phyloP scores from a whole-genome alignment of 2,329 filamentous ascomycete genomes.

The Celoporthe dispersa region DNA sequence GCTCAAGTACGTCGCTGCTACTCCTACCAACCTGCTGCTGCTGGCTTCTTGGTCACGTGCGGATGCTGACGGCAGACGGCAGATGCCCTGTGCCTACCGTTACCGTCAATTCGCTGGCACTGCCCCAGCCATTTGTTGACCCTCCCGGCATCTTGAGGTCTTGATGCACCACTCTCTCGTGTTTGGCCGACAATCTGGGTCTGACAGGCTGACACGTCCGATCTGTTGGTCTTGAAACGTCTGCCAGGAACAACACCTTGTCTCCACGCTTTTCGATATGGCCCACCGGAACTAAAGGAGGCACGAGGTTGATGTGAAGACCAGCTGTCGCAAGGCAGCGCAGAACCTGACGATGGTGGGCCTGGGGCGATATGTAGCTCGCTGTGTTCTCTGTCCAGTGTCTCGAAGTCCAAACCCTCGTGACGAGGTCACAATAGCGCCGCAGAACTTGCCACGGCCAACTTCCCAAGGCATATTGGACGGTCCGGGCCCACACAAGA shows the following conservation, averaged over 20 bases:
- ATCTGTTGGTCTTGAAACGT: background rate
- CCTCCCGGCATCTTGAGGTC: slow-evolving; percentile 8
- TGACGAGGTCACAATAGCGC: background rate
- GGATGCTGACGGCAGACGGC: background rate
- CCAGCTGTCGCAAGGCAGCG: background rate
- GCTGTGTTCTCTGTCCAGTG: background rate
- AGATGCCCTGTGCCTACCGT: slow-evolving; percentile 1
- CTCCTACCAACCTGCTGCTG: background rate
- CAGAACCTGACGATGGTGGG: background rate
- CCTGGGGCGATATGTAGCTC: background rate
- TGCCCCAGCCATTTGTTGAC: slow-evolving; percentile 28
- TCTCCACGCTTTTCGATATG: background rate
- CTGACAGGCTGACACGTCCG: background rate
- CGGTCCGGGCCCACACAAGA: background rate
- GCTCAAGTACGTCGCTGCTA: background rate
- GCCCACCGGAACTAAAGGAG: background rate
- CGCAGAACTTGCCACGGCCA: background rate
- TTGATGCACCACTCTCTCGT: background rate
- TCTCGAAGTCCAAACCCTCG: background rate
- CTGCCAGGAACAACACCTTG: background rate
- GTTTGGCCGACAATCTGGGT: background rate
- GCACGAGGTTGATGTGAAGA: background rate
- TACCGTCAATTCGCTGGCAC: slow-evolving; percentile 17
- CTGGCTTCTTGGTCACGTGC: background rate
- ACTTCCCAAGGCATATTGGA: background rate